Evolutionary conservation across 192 early-diverging fungal genomes (phyloP).

Genomic region (Chytriomyces sp.): DNA sequence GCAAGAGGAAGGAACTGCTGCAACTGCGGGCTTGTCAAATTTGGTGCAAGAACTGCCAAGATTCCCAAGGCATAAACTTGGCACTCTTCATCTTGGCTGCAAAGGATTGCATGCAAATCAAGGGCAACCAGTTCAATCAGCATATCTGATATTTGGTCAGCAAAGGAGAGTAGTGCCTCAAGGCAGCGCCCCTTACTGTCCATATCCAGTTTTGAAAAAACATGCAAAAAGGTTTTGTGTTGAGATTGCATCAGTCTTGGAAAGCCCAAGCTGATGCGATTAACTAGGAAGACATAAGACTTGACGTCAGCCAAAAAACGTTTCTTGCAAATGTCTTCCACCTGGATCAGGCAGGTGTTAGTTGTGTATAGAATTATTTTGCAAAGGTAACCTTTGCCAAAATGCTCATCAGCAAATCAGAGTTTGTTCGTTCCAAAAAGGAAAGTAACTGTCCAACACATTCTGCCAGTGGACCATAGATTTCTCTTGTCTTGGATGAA

Average conservation of each 20-base stretch:
- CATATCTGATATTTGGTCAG: slow-evolving; percentile 49
- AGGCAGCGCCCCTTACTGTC: slow-evolving; percentile 48
- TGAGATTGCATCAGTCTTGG: slow-evolving; percentile 31
- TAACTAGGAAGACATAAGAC: slow-evolving; percentile 35
- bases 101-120: slow-evolving; percentile 54
- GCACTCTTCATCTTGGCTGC: slow-evolving; percentile 59
- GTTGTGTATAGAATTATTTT: not conserved
- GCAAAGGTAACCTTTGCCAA: not conserved
- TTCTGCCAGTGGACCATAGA: slow-evolving; percentile 63
- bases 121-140: slow-evolving; percentile 57
- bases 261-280: slow-evolving; percentile 39
- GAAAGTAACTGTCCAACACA: slow-evolving; percentile 37
- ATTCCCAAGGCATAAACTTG: slow-evolving; percentile 61
- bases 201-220: slow-evolving; percentile 53
- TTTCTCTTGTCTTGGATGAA: slow-evolving; percentile 20
- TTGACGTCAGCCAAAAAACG: slow-evolving; percentile 19
- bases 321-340: slow-evolving; percentile 7
- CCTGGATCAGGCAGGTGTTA: not conserved
- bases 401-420: not conserved
- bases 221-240: slow-evolving; percentile 46
- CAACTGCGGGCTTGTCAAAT: slow-evolving; percentile 47
- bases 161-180: slow-evolving; percentile 58
- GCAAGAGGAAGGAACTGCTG: slow-evolving; percentile 50
- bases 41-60: slow-evolving; percentile 48
- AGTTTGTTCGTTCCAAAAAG: slow-evolving; percentile 2